These are phyloP conservation scores for Solanum commersonii DNA, from an alignment of 257 asterid species.

Conservation along the genomic window DNA sequence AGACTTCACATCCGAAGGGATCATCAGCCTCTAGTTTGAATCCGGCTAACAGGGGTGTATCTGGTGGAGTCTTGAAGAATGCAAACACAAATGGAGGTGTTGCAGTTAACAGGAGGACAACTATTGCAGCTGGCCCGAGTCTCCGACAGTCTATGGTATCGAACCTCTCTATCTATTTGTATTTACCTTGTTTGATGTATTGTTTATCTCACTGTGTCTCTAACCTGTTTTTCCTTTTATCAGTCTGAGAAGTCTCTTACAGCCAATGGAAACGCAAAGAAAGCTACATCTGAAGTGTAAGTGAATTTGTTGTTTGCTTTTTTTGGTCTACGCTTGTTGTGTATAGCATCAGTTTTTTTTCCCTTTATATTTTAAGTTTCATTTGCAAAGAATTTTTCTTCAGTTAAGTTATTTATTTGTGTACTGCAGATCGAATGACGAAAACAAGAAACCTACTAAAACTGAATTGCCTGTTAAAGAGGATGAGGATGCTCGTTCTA, in stretches of 20 bases:
- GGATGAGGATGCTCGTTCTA: conserved; percentile 64
- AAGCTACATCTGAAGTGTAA: conserved; percentile 31
- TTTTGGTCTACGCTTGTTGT: not conserved
- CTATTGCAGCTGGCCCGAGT: conserved; percentile 31
- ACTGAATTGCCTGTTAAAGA: conserved; percentile 21
- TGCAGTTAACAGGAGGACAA: conserved; percentile 14
- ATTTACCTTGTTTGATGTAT: not conserved
- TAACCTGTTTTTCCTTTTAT: not conserved
- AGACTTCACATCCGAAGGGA: conserved; percentile 17
- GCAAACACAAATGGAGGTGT: conserved; percentile 7
- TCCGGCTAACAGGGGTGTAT: not conserved
- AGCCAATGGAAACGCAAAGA: conserved; percentile 18
- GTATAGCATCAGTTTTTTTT: not conserved
- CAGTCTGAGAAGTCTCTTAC: conserved; percentile 38
- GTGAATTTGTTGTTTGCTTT: conserved; percentile 4
- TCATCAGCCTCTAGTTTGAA: not conserved
- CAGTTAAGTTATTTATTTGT: not conserved
- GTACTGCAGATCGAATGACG: conserved; percentile 32
- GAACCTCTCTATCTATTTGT: not conserved
- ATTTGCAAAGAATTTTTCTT: not conserved
- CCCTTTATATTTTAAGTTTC: not conserved
- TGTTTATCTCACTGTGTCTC: not conserved
- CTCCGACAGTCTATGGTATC: conserved; percentile 34
- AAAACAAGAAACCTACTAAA: conserved; percentile 21
- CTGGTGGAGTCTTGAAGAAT: not conserved